These are phyloP conservation scores for Pseudocercospora musae DNA, from an alignment of 2,329 filamentous ascomycete species.

Conservation along the genomic window DNA sequence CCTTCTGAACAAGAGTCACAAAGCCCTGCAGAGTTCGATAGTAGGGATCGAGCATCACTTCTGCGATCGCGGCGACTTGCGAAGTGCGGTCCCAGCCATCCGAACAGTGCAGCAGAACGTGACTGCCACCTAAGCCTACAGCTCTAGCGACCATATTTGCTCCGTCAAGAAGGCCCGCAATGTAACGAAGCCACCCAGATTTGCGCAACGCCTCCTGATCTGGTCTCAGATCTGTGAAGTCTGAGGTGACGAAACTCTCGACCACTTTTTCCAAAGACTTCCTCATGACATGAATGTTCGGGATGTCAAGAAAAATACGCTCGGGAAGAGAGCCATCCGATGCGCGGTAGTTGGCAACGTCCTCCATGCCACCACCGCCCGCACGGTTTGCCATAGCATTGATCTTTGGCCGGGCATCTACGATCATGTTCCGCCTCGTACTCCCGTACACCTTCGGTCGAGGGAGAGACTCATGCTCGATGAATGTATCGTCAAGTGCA, in stretches of 20 bases:
- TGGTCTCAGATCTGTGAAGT: slow-evolving; percentile 77
- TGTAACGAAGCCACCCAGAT: slow-evolving; percentile 90
- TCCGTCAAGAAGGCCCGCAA: slow-evolving; percentile 77
- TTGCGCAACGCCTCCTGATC: slow-evolving; percentile 76
- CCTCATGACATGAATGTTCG: slow-evolving; percentile 98
- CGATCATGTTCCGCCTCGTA: slow-evolving; percentile 89
- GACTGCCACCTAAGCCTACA: slow-evolving; percentile 86
- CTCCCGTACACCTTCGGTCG: slow-evolving; percentile 68
- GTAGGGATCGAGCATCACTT: slow-evolving; percentile 93
- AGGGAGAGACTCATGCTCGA: slow-evolving; percentile 10
- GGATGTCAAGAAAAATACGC: slow-evolving; percentile 91
- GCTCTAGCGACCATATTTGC: slow-evolving; percentile 80
- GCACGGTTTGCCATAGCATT: slow-evolving; percentile 95
- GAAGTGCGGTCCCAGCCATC: slow-evolving; percentile 98
- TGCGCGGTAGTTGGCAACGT: slow-evolving; percentile 95
- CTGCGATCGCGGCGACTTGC: slow-evolving; percentile 85
- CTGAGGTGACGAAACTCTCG: slow-evolving; percentile 87
- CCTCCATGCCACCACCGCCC: slow-evolving; percentile 88
- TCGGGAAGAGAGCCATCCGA: slow-evolving; percentile 53
- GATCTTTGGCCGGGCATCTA: slow-evolving; percentile 89
- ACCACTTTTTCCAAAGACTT: slow-evolving; percentile 83
- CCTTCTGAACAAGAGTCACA: slow-evolving; percentile 91
- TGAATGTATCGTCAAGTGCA: slow-evolving; percentile 16
- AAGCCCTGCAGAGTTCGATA: slow-evolving; percentile 93
- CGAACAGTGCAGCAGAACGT: slow-evolving; percentile 95